Base-by-base conservation (phyloP, 148 eudicot species). In the Gaultheria prostrata region DNA sequence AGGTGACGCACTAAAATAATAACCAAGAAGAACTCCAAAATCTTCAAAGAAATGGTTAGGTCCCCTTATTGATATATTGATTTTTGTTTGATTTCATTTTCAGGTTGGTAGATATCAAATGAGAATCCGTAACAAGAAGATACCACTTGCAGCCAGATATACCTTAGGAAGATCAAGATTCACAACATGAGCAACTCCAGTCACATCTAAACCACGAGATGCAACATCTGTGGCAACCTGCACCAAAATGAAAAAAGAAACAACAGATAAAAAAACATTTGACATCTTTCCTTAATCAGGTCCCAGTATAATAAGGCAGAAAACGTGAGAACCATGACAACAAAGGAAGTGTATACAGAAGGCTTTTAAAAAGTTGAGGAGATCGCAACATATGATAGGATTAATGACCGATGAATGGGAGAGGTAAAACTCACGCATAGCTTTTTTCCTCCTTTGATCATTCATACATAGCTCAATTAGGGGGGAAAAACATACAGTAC, bases 151-250 rank as follows among this genome's bases (percentile, higher is more conserved):
- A 59, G 67, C 71, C 13, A 54, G 59, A 49, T 73, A 51, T 85
- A 90, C 92, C 92, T 90, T 90, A 6, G 92, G 92, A 87, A 90
- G 92, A 85, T 90, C 92, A 48, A 90, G 86, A 73, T 90, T 90
- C 39, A 90, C 79, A 69, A 90, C 92, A 87, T 90, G 92, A 85
- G 92, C 88, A 43, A 90, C 92, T 51, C 92, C 90, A 79, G 89
- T 88, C 61, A 90, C 92, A 83, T 90, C 92, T 75, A 90, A 82
- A 49, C 92, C 92, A 48, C 92, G 90, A 73, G 92, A 90, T 77
- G 92, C 92, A 82, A 90, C 92, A 78, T 90, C 92, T 13, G 92
- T 90, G 74, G 92, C 92, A 82, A 90, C 92, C 92, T 90, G 87
- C 78, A 77, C 77, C 79, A 28, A 67, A 65, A 74, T 18, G 30